Evolutionary conservation across 2,329 filamentous ascomycete genomes (phyloP), one percentile per base, ranked within the genome.

Genomic region (Aspergillus clavatus): DNA sequence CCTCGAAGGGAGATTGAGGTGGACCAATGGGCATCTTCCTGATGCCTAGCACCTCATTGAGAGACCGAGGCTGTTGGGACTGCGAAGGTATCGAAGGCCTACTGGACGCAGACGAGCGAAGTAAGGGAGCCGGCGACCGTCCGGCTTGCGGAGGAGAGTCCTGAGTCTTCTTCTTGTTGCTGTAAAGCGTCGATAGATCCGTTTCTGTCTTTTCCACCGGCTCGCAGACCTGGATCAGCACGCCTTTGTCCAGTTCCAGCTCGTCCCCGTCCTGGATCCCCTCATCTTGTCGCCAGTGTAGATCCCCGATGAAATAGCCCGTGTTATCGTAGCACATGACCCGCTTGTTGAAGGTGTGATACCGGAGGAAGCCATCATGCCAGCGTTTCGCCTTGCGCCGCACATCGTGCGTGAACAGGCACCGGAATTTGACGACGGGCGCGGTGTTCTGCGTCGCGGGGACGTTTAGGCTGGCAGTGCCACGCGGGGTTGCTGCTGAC

Each of bases 331-430:
- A 91, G 5, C 94, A 87, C 87, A 96, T 94, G 48, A 93, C 74
- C 4, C 88, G 82, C 61, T 83, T 87, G 71, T 96, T 96, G 78
- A 95, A 95, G 0, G 86, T 85, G 62, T 96, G 90, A 53, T 85
- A 95, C 53, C 85, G 86, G 50, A 96, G 79, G 41, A 82, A 82
- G 27, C 91, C 90, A 83, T 96, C 90, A 60, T 95, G 88, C 90
- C 90, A 96, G 49, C 87, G 77, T 65, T 96, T 96, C 56, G 88
- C 83, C 70, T 96, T 96, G 45, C 87, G 82, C 41, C 83, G 82
- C 33, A 95, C 66, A 62, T 96, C 90, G 62, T 87, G 82, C 2
- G 89, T 94, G 68, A 87, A 96, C 4, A 96, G 81, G 65, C 90
- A 96, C 50, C 81, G 78, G 66, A 85, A 94, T 60, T 94, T 89